Percentiles rank a stretch among this genome's conserved stretches.
These are phyloP conservation scores for Tetrapisispora iriomotensis DNA, from an alignment of 805 yeast species.

Conservation along the genomic window DNA sequence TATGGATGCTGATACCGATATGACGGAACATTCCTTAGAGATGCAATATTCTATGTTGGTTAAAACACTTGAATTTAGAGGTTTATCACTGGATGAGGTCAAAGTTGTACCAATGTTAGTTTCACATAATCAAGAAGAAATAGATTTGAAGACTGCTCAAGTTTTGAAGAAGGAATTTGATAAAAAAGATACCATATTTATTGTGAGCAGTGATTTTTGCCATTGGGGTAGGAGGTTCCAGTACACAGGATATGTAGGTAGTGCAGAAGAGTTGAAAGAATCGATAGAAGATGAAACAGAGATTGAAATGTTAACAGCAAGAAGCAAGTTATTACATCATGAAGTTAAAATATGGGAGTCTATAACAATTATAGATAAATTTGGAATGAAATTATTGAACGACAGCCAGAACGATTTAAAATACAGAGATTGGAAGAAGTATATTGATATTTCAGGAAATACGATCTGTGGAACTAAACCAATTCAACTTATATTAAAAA, in stretches of 20 bases:
- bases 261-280: slow-evolving; percentile 17
- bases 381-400: slow-evolving; percentile 49
- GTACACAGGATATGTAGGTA: slow-evolving; percentile 41
- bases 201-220: slow-evolving; percentile 85
- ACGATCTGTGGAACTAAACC: slow-evolving; percentile 94
- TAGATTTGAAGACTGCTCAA: slow-evolving; percentile 38
- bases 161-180: slow-evolving; percentile 47
- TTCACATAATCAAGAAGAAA: slow-evolving; percentile 43
- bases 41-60: slow-evolving; percentile 69
- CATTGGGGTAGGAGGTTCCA: slow-evolving; percentile 80
- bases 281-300: slow-evolving; percentile 29
- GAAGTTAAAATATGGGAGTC: slow-evolving; percentile 53
- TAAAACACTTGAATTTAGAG: slow-evolving; percentile 45
- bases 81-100: slow-evolving; percentile 30
- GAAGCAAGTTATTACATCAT: slow-evolving; percentile 21
- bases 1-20: slow-evolving; percentile 56
- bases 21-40: slow-evolving; percentile 86
- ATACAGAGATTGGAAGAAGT: slow-evolving; percentile 51
- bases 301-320: slow-evolving; percentile 21
- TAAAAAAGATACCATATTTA: slow-evolving; percentile 48
- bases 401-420: slow-evolving; percentile 41
- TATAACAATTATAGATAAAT: slow-evolving; percentile 62
- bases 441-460: slow-evolving; percentile 63
- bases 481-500: slow-evolving; percentile 51
- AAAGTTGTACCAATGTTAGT: slow-evolving; percentile 72